phyloP scores from a whole-genome alignment of 805 yeast genomes.

The Suhomyces prunicola region DNA sequence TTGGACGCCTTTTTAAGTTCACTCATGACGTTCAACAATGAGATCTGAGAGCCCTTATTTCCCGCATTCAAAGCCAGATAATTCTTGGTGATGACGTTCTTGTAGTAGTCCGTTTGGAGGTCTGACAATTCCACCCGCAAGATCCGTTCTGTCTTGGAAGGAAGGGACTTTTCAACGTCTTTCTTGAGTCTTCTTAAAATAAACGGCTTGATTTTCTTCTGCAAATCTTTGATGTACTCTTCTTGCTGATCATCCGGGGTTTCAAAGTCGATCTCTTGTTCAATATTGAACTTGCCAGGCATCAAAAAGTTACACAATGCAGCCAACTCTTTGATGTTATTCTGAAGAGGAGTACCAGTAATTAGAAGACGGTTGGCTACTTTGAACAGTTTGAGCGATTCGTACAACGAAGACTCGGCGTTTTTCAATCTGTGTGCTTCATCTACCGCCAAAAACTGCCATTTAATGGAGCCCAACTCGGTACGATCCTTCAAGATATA shows the following conservation, averaged over 20 bases:
- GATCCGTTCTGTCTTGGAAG: slow-evolving; percentile 93
- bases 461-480: slow-evolving; percentile 76
- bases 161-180: slow-evolving; percentile 95
- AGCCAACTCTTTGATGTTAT: slow-evolving; percentile 90
- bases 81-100: slow-evolving; percentile 88
- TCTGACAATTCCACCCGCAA: slow-evolving; percentile 93
- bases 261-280: slow-evolving; percentile 93
- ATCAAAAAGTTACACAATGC: slow-evolving; percentile 91
- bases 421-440: slow-evolving; percentile 97
- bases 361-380: slow-evolving; percentile 82
- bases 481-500: slow-evolving; percentile 85
- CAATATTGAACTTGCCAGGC: slow-evolving; percentile 91
- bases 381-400: slow-evolving; percentile 76
- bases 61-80: slow-evolving; percentile 90
- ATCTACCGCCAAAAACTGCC: slow-evolving; percentile 98
- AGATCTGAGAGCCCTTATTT: slow-evolving; percentile 72
- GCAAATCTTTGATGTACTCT: slow-evolving; percentile 80
- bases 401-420: slow-evolving; percentile 90
- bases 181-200: slow-evolving; percentile 91
- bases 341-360: slow-evolving; percentile 98
- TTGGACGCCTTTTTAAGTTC: slow-evolving; percentile 96
- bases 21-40: slow-evolving; percentile 86
- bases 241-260: slow-evolving; percentile 86
- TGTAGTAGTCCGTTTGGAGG: slow-evolving; percentile 90
- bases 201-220: slow-evolving; percentile 82